Evolutionary conservation across 2,329 filamentous ascomycete species (phyloP).

Genomic region (Fusarium setosum): DNA sequence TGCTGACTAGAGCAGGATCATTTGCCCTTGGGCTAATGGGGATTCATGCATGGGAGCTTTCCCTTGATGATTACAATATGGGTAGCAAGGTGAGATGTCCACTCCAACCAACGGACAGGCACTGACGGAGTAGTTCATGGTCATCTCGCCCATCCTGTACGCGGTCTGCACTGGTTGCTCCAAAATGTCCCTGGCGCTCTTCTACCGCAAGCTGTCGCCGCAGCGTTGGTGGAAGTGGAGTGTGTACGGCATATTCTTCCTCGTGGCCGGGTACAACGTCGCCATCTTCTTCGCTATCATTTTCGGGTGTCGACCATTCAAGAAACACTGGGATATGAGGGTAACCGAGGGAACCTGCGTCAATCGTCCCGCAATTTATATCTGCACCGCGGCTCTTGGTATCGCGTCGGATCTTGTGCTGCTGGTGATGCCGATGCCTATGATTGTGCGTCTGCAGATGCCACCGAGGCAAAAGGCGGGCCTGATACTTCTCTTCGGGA

Average conservation of each 20-base stretch:
- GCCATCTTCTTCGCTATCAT: conserved; percentile 49
- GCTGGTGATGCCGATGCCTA: conserved; percentile 58
- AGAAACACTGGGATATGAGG: conserved; percentile 44
- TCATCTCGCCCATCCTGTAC: conserved; percentile 36
- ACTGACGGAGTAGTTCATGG: conserved; percentile 31
- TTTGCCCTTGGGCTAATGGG: conserved; percentile 36
- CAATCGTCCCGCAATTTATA: conserved; percentile 41
- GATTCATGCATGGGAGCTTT: conserved; percentile 47
- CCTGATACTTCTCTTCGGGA: conserved; percentile 56
- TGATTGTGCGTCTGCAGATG: conserved; percentile 57
- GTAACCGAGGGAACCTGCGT: conserved; percentile 53
- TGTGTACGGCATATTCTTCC: conserved; percentile 43
- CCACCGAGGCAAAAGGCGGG: conserved; percentile 58
- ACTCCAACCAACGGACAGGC: rapidly evolving
- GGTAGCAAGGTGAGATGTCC: conserved; percentile 14
- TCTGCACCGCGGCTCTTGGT: conserved; percentile 56
- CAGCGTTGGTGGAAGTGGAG: conserved; percentile 47
- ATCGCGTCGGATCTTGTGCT: conserved; percentile 60
- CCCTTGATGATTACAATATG: conserved; percentile 29
- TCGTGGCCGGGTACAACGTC: conserved; percentile 48
- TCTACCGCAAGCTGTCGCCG: conserved; percentile 52
- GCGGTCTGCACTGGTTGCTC: conserved; percentile 45
- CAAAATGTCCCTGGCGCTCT: conserved; percentile 52
- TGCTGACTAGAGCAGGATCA: conserved; percentile 11
- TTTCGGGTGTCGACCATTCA: conserved; percentile 53